A percentile compares a stretch with the other conserved stretches of the same genome.
Conservation (phyloP, 192 early-diverging fungal species). For the Umbelopsis ramanniana region DNA sequence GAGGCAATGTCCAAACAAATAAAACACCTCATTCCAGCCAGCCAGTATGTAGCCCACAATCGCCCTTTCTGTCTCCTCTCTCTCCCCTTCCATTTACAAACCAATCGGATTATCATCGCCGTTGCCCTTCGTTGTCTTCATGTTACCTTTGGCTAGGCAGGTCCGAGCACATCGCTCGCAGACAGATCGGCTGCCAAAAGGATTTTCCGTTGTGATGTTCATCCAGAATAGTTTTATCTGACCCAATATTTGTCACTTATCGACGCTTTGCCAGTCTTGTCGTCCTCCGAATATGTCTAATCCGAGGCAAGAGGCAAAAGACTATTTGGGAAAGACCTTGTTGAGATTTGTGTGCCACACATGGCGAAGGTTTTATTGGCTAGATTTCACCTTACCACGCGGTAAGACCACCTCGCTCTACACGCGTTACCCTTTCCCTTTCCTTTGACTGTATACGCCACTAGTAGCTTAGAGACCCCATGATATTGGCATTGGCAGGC, state of each 20-base stretch:
- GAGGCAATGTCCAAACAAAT: background rate
- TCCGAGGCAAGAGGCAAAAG: background rate
- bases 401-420: constrained; percentile 19
- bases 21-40: constrained; percentile 4
- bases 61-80: background rate
- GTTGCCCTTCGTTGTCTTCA: background rate
- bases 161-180: background rate
- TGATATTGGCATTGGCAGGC: background rate
- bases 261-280: constrained; percentile 14
- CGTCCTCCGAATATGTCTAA: background rate
- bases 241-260: background rate
- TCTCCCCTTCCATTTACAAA: background rate
- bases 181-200: background rate
- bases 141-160: background rate
- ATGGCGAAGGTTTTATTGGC: constrained; percentile 20
- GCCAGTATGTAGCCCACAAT: background rate
- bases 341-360: constrained; percentile 14
- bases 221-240: background rate
- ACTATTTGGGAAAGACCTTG: constrained; percentile 6
- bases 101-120: background rate
- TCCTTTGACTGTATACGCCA: constrained; percentile 9
- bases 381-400: constrained; percentile 17
- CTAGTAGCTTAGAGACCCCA: background rate
- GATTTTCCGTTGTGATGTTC: background rate
- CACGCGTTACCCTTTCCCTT: background rate